These are phyloP conservation scores for Fusarium miscanthi DNA, from an alignment of 2,329 filamentous ascomycete species.

Conservation along the genomic window DNA sequence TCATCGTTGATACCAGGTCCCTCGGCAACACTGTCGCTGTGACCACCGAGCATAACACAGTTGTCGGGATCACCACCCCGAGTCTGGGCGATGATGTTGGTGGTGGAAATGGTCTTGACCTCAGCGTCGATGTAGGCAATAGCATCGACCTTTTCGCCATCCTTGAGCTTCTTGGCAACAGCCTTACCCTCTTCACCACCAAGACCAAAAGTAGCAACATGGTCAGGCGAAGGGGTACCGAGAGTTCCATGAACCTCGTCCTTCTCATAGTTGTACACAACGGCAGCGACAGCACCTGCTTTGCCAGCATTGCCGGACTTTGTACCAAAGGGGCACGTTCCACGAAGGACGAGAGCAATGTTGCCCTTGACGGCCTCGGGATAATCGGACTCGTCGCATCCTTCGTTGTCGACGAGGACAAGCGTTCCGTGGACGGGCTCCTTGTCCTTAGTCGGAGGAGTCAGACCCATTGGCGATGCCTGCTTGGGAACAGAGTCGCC, in stretches of 20 bases:
- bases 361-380: slow-evolving; percentile 67
- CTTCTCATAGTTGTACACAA: slow-evolving; percentile 79
- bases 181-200: slow-evolving; percentile 68
- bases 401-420: slow-evolving; percentile 69
- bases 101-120: slow-evolving; percentile 64
- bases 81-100: slow-evolving; percentile 73
- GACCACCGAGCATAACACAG: slow-evolving; percentile 73
- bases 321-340: slow-evolving; percentile 75
- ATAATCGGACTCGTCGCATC: slow-evolving; percentile 74
- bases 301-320: slow-evolving; percentile 76
- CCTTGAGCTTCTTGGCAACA: slow-evolving; percentile 64
- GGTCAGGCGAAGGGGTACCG: slow-evolving; percentile 66
- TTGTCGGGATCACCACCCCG: slow-evolving; percentile 68
- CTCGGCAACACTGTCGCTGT: slow-evolving; percentile 71
- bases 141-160: slow-evolving; percentile 61
- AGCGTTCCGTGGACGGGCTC: slow-evolving; percentile 70
- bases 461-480: slow-evolving; percentile 71
- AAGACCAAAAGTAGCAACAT: slow-evolving; percentile 77
- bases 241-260: slow-evolving; percentile 75
- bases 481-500: slow-evolving; percentile 62
- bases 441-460: slow-evolving; percentile 70
- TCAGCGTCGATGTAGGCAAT: slow-evolving; percentile 70
- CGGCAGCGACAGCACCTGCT: slow-evolving; percentile 75
- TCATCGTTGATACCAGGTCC: slow-evolving; percentile 84
- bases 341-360: slow-evolving; percentile 78